A percentile compares a stretch with the other conserved stretches of the same genome.
These are phyloP conservation scores for Talaromyces sp. DNA, from an alignment of 2,329 filamentous ascomycete species.

Conservation along the genomic window DNA sequence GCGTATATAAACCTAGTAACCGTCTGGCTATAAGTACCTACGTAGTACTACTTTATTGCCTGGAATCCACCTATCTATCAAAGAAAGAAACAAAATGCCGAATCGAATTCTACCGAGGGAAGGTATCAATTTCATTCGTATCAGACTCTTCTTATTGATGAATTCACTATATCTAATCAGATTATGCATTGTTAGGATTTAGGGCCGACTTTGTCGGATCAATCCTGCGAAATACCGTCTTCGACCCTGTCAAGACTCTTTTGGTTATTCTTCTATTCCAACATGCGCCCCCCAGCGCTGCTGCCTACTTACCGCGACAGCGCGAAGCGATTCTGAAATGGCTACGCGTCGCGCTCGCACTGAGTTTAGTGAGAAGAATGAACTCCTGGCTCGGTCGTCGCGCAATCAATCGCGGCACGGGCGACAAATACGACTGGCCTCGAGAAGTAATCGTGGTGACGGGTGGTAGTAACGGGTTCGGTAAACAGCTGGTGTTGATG, in stretches of 20 bases:
- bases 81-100: neutral
- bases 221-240: constrained; percentile 54
- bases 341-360: constrained; percentile 50
- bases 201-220: constrained; percentile 56
- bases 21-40: too few species aligned
- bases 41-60: too few species aligned
- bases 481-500: constrained; percentile 58
- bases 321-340: constrained; percentile 42
- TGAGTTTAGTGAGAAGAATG: constrained; percentile 48
- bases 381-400: constrained; percentile 51
- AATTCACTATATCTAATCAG: neutral
- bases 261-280: constrained; percentile 59
- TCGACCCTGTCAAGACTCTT: constrained; percentile 62
- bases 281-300: constrained; percentile 50
- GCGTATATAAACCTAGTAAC: too few species aligned
- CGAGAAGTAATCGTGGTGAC: constrained; percentile 69
- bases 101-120: constrained; percentile 17
- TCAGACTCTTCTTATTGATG: neutral
- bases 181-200: constrained; percentile 38
- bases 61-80: constrained; percentile 3
- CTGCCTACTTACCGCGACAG: constrained; percentile 3
- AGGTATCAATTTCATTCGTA: neutral
- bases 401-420: constrained; percentile 42
- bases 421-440: constrained; percentile 48
- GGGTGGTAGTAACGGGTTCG: constrained; percentile 70